Conservation (phyloP, 495 filamentous ascomycete species). For the Lasiosphaeria miniovina region DNA sequence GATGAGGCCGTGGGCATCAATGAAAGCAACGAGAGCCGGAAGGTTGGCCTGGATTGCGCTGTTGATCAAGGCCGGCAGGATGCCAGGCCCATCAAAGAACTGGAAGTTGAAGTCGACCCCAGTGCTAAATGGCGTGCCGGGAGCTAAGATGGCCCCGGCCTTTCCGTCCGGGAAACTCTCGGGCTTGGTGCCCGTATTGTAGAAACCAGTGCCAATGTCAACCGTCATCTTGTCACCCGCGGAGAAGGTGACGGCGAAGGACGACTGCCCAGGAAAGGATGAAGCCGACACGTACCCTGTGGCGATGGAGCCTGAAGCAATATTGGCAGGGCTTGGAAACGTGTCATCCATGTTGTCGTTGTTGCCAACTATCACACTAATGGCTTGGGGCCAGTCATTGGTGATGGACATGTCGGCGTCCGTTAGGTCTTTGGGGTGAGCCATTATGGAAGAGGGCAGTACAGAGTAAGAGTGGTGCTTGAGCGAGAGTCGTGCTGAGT, state of each 20-base stretch:
- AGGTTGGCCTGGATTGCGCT: not conserved
- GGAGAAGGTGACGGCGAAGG: not conserved
- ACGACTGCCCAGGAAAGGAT: not conserved
- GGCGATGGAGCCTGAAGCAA: not conserved
- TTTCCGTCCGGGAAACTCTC: not conserved
- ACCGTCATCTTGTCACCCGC: not conserved
- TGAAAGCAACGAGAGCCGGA: not conserved
- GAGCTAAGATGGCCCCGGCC: not conserved
- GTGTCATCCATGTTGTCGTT: not conserved
- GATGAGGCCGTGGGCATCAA: not conserved
- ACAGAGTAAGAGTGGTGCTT: not conserved
- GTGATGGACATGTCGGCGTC: not conserved
- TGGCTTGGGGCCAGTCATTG: not conserved
- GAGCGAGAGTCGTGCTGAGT: too few species aligned
- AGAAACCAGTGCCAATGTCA: not conserved
- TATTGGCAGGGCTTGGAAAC: not conserved
- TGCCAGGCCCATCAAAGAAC: conserved; percentile 1
- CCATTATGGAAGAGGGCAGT: not conserved
- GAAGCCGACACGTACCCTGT: not conserved
- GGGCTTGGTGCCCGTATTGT: not conserved
- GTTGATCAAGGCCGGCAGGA: not conserved
- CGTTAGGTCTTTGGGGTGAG: not conserved
- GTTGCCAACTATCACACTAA: not conserved
- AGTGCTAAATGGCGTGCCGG: not conserved
- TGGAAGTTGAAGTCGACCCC: not conserved